Evolutionary conservation across 2,329 filamentous ascomycete species (phyloP).

Genomic region (Helotiales sp.): DNA sequence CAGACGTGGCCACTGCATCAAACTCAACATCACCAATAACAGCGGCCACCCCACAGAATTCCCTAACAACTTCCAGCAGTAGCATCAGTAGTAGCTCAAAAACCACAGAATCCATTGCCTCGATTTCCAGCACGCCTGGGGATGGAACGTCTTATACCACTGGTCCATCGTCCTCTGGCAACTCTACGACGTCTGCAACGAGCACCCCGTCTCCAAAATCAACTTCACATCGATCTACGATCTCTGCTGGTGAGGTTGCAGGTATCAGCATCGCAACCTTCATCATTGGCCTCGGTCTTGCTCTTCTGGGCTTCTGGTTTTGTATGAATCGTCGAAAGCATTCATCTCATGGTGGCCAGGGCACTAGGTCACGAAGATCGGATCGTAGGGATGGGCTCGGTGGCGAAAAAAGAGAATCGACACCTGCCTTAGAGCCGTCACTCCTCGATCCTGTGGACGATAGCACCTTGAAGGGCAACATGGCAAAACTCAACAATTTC

Average conservation of each 20-base stretch:
- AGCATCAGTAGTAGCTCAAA: too few species aligned
- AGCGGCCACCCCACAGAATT: too few species aligned
- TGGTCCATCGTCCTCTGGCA: background rate
- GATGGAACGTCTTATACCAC: background rate
- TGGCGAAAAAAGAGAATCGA: background rate
- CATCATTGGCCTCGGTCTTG: background rate
- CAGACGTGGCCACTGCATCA: too few species aligned
- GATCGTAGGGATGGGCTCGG: too few species aligned
- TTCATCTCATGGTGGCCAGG: too few species aligned
- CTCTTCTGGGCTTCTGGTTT: background rate
- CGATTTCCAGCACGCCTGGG: too few species aligned
- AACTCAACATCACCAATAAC: too few species aligned
- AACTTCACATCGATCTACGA: too few species aligned
- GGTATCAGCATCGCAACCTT: background rate
- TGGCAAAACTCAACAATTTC: slow-evolving; percentile 37
- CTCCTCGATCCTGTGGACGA: slow-evolving; percentile 40
- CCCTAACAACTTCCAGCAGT: too few species aligned
- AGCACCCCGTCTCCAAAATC: too few species aligned
- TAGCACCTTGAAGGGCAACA: slow-evolving; percentile 36
- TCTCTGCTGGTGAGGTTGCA: slow-evolving; percentile 12
- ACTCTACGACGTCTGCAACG: too few species aligned
- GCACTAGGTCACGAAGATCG: background rate
- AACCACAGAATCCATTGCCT: too few species aligned
- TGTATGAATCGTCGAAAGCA: slow-evolving; percentile 2
- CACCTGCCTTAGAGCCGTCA: slow-evolving; percentile 30